Evolutionary conservation across 2,329 filamentous ascomycete species (phyloP).

Genomic region (Seiridium unicorne): DNA sequence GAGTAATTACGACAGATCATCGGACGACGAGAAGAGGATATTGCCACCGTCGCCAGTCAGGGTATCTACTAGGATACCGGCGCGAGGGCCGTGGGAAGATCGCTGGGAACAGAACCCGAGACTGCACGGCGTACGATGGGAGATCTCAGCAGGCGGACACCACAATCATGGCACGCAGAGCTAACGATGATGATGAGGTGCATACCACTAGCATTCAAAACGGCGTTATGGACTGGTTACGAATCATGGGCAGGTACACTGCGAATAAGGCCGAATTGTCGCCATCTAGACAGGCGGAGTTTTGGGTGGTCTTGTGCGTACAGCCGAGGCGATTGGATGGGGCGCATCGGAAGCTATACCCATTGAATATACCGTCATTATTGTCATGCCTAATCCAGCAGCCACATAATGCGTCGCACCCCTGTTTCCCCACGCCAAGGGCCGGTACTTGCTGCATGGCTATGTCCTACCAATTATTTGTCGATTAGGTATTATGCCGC

Average conservation of each 20-base stretch:
- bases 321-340: background rate
- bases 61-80: background rate
- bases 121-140: background rate
- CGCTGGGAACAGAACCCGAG: background rate
- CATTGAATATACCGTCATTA: background rate
- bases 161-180: background rate
- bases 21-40: background rate
- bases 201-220: background rate
- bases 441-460: background rate
- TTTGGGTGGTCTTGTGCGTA: background rate
- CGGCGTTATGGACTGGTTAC: background rate
- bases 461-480: too few species aligned
- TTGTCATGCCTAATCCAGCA: conserved; percentile 2
- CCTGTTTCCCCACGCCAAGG: background rate
- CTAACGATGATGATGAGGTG: background rate
- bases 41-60: background rate
- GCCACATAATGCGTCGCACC: background rate
- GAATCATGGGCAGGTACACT: background rate
- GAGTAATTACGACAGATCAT: background rate
- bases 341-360: background rate
- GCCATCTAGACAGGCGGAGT: background rate
- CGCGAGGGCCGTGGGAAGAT: background rate
- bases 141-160: background rate
- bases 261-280: background rate
- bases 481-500: too few species aligned